phyloP scores from a whole-genome alignment of 2,329 filamentous ascomycete genomes.

The Exophiala oligosperma region DNA sequence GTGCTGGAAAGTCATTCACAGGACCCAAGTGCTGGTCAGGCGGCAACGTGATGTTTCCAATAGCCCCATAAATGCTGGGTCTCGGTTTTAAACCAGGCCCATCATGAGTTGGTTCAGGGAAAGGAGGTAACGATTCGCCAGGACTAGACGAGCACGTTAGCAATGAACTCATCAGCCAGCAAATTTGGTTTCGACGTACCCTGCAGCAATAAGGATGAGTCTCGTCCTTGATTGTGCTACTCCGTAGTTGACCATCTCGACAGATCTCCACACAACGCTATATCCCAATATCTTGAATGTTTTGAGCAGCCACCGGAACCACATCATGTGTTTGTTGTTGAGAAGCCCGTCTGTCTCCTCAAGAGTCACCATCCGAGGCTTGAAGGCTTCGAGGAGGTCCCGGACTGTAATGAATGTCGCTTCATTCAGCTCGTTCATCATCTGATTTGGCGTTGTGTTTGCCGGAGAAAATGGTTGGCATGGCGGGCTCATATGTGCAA shows the following conservation, averaged over 20 bases:
- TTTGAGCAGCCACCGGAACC: conserved; percentile 61
- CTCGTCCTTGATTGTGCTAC: conserved; percentile 51
- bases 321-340: conserved; percentile 52
- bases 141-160: conserved; percentile 40
- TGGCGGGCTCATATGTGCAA: conserved; percentile 74
- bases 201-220: conserved; percentile 54
- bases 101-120: conserved; percentile 63
- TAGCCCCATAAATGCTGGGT: conserved; percentile 44
- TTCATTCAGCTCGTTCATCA: conserved; percentile 67
- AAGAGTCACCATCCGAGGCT: conserved; percentile 70
- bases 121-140: conserved; percentile 67
- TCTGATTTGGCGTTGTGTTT: conserved; percentile 58
- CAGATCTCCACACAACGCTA: conserved; percentile 67
- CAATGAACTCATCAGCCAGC: not conserved
- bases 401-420: conserved; percentile 52
- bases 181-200: conserved; percentile 39
- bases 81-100: conserved; percentile 35
- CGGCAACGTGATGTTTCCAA: conserved; percentile 36
- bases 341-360: conserved; percentile 76
- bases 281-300: conserved; percentile 67
- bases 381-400: conserved; percentile 56
- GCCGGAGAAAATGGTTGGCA: conserved; percentile 75
- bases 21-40: no score
- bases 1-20: no score
- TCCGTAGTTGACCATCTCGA: conserved; percentile 53